Base-by-base conservation (phyloP, 163 green algal genomes). In the Chloromonas sp. region DNA sequence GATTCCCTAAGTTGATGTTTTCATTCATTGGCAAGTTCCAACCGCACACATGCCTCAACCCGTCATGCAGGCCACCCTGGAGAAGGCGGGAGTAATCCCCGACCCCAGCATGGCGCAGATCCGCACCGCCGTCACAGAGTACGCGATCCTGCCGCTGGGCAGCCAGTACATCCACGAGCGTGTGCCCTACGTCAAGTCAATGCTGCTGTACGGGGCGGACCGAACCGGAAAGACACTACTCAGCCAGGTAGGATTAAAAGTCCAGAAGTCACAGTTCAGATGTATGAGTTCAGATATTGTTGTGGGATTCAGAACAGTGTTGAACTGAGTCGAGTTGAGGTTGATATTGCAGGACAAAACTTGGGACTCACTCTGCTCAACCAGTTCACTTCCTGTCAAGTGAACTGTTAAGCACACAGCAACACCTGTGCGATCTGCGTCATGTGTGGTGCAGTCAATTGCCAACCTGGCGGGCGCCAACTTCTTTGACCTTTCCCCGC, bases 401-500 rank as follows among this genome's bases (percentile, higher is more conserved):
- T 36, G 36, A 36, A 36, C 36, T 36, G 36, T 36, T 36, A 36
- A 36, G 36, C 36, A 36, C 36, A 36, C 36, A 36, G 36, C 36
- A 36, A 36, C 36, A 36, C 36, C 36, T 36, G 36, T 36, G 36
- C 36, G 36, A 36, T 36, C 36, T 36, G 36, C 36, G 36, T 36
- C 36, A 36, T 36, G 36, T 36, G 36, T 36, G 36, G 36, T 71
- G 13, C 92, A 94, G 84, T 89, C 93, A 1, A 84, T 95, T 58
- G 93, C 94, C 14, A 88, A 93, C 74, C 79, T 91, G 59, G 85
- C 84, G 5, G 95, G 94, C 57, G 88, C 93, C 79, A 95, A 92
- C 87, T 92, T 97, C 58, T 96, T 98, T 76, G 92, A 98, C 92
- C 85, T 98, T 59, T 92, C 88, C 14, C 96, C 96, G 0, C 86